These are phyloP conservation scores for Pythium vanterpoolii DNA, from an alignment of 352 stramenopile species.

Conservation along the genomic window DNA sequence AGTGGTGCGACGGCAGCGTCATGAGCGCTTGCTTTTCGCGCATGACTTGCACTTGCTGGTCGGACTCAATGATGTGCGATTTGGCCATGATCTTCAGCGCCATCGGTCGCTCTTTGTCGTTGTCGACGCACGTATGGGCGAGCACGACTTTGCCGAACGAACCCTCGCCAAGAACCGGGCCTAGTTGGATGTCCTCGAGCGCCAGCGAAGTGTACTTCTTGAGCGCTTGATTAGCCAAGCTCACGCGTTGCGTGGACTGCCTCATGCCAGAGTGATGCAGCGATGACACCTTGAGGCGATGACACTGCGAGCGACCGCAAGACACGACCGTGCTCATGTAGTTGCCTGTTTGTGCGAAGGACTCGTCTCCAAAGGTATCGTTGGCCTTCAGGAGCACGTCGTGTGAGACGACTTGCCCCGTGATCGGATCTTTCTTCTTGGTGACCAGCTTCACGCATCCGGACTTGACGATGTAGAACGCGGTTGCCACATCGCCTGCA, in stretches of 20 bases:
- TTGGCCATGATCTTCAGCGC: slow-evolving; percentile 94
- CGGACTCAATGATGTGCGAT: slow-evolving; percentile 90
- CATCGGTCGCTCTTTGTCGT: slow-evolving; percentile 53
- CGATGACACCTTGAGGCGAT: slow-evolving; percentile 54
- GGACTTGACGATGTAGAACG: slow-evolving; percentile 79
- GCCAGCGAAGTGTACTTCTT: slow-evolving; percentile 51
- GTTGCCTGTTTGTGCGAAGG: slow-evolving; percentile 45
- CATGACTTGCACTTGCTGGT: slow-evolving; percentile 91
- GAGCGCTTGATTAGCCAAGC: slow-evolving; percentile 37
- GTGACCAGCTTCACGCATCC: slow-evolving; percentile 71
- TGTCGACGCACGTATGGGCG: slow-evolving; percentile 64
- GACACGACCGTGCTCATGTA: slow-evolving; percentile 61
- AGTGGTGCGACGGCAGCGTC: slow-evolving; percentile 84
- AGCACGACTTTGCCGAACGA: slow-evolving; percentile 96
- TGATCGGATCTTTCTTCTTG: slow-evolving; percentile 33
- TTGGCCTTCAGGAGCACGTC: slow-evolving; percentile 70
- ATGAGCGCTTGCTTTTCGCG: slow-evolving; percentile 91
- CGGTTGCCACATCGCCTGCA: slow-evolving; percentile 44
- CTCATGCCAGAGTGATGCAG: slow-evolving; percentile 49
- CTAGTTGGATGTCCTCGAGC: slow-evolving; percentile 55
- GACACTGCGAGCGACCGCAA: slow-evolving; percentile 58
- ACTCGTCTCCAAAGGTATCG: slow-evolving; percentile 68
- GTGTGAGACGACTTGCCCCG: slow-evolving; percentile 29
- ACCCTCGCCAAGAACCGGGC: slow-evolving; percentile 92
- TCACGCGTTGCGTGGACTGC: slow-evolving; percentile 66